Conservation (phyloP, 352 stramenopile genomes). For the Achlya hypogyna region DNA sequence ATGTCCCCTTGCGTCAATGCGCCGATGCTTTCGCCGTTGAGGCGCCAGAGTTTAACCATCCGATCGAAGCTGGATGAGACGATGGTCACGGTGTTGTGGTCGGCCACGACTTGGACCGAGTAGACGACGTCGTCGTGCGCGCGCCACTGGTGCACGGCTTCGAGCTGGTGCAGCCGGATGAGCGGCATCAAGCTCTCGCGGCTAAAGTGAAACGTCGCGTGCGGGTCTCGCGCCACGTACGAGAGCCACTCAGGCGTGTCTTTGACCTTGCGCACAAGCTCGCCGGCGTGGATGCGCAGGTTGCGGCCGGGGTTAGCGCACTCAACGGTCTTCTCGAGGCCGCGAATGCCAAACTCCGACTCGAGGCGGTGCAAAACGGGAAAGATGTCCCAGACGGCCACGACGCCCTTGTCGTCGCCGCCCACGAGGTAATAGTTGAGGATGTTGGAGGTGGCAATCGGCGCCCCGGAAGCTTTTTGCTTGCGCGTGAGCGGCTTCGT, state of each 20-base stretch:
- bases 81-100: slow-evolving; percentile 41
- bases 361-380: slow-evolving; percentile 50
- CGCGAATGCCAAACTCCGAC: slow-evolving; percentile 33
- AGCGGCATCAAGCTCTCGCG: slow-evolving; percentile 34
- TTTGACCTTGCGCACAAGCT: slow-evolving; percentile 58
- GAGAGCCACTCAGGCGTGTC: slow-evolving; percentile 53
- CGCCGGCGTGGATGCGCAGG: slow-evolving; percentile 52
- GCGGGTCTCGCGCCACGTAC: slow-evolving; percentile 41
- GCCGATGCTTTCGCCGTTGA: slow-evolving; percentile 54
- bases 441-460: slow-evolving; percentile 10
- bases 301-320: slow-evolving; percentile 67
- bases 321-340: slow-evolving; percentile 43
- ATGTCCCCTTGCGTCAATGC: slow-evolving; percentile 68
- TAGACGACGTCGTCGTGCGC: slow-evolving; percentile 70
- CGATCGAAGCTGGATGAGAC: slow-evolving; percentile 74
- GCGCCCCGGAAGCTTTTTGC: not conserved
- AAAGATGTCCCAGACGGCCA: slow-evolving; percentile 64
- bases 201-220: slow-evolving; percentile 50
- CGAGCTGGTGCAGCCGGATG: slow-evolving; percentile 24
- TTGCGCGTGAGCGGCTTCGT: slow-evolving; percentile 1
- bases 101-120: slow-evolving; percentile 58
- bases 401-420: slow-evolving; percentile 67
- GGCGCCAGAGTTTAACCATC: slow-evolving; percentile 60
- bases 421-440: slow-evolving; percentile 46
- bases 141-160: slow-evolving; percentile 46